Evolutionary conservation across 179 eudicot genomes (phyloP), one percentile per base, ranked within the genome.

Genomic region (Silene coronaria): DNA sequence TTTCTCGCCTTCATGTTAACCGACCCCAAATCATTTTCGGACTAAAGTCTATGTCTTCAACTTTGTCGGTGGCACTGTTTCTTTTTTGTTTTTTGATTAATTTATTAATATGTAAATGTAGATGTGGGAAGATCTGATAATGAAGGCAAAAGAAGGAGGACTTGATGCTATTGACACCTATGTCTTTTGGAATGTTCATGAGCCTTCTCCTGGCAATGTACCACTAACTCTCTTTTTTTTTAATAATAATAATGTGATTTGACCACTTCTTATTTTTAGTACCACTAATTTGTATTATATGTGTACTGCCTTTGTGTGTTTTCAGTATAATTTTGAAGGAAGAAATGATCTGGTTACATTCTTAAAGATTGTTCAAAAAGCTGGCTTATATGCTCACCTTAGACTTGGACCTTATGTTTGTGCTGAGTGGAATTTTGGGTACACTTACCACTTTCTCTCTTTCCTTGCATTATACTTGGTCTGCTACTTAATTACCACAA

Each of bases 361-460:
- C 86, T 62, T 92, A 5, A 92, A 92, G 89, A 90, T 84, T 59
- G 82, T 92, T 70, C 90, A 93, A 73, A 88, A 86, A 79, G 96
- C 96, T 75, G 98, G 98, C 59, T 83, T 94, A n/a, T 94, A 92
- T 82, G 92, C 88, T 80, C 86, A 88, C 77, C 97, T 94, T 14
- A 90, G 98, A 73, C 80, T 94, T 68, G 98, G 98, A 13, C 98
- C 98, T 78, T 94, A 89, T 81, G 89, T 92, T 80, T 92, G 97
- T 77, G 97, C 96, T 6, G 98, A 94, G 70, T 94, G 98, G 98
- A 94, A 92, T 76, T 94, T 89, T 83, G 98, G 98, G 98, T 94
- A 84, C 7, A 7, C 27, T 22, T 75, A 42, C 28, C 66, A 32
- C 55, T 58, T 58, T 67, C 66, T 17, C 61, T 66, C 5, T 17